Conservation (phyloP, 768 basidiomycete genomes). For the Boletus barrowsii region DNA sequence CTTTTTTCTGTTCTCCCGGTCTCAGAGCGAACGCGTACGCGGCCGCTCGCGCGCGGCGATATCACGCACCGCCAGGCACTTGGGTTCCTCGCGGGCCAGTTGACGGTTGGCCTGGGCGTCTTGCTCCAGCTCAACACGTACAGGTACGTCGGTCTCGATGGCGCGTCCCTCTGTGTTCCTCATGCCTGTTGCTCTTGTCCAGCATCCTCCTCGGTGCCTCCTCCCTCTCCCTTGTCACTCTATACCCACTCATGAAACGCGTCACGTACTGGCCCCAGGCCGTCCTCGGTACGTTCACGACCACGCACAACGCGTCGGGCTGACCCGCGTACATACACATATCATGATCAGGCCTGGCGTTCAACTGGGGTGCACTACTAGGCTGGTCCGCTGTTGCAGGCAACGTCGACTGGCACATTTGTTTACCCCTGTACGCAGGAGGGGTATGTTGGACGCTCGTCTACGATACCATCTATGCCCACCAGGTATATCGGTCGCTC, state of each 20-base stretch:
- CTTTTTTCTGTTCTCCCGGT: not conserved
- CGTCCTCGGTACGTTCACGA: constrained; percentile 66
- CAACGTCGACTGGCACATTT: constrained; percentile 74
- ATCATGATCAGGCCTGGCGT: constrained; percentile 69
- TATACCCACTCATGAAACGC: constrained; percentile 97
- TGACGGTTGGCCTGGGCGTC: constrained; percentile 79
- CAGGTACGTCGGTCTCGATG: constrained; percentile 48
- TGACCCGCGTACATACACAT: not conserved
- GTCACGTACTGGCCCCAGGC: constrained; percentile 97
- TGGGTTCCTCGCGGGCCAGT: constrained; percentile 77
- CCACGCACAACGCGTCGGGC: not conserved
- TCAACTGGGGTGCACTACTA: constrained; percentile 95
- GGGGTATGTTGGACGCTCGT: constrained; percentile 92
- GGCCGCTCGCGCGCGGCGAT: constrained; percentile 85
- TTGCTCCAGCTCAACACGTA: constrained; percentile 93
- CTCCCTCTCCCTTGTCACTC: constrained; percentile 78
- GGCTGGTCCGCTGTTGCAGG: constrained; percentile 96
- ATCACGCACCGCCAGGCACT: constrained; percentile 73
- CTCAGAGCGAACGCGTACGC: constrained; percentile 79
- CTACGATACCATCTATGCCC: constrained; percentile 97
- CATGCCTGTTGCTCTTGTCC: not conserved
- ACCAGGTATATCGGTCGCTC: constrained; percentile 64
- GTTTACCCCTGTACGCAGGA: constrained; percentile 85
- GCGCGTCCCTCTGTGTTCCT: not conserved
- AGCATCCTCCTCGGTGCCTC: constrained; percentile 92